Evolutionary conservation across 345 rosid genomes (phyloP).

Genomic region (Lepidium africanum): DNA sequence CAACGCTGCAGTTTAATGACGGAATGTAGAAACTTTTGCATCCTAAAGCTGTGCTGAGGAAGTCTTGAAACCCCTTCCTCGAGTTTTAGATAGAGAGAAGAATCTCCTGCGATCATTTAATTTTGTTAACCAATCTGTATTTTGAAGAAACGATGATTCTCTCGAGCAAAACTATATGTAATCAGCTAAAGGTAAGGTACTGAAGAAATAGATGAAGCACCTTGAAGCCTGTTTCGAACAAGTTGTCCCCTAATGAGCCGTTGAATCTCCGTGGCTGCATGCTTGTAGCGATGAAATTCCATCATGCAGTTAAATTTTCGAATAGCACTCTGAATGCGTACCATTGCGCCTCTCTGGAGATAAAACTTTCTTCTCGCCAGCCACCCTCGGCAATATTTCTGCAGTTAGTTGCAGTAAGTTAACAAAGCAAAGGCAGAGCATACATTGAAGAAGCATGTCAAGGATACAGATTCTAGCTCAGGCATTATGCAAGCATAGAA

Average conservation of each 20-base stretch:
- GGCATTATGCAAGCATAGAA: neutral
- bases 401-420: conserved; percentile 16
- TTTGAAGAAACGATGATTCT: neutral
- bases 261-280: conserved; percentile 58
- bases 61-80: conserved; percentile 7
- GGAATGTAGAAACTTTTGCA: conserved; percentile 24
- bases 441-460: neutral
- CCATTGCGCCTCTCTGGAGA: conserved; percentile 37
- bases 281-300: conserved; percentile 29
- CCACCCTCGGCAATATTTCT: conserved; percentile 63
- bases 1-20: conserved; percentile 71
- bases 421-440: neutral
- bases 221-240: conserved; percentile 53
- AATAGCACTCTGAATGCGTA: conserved; percentile 51
- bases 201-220: conserved; percentile 29
- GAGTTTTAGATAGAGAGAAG: conserved; percentile 19
- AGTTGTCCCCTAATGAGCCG: conserved; percentile 46
- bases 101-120: conserved; percentile 37
- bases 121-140: neutral
- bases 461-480: neutral
- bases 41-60: conserved; percentile 25
- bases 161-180: neutral
- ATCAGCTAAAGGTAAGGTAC: neutral
- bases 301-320: conserved; percentile 34
- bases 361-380: conserved; percentile 44